Evolutionary conservation across 139 green algal species (phyloP).

Genomic region (Ulvella scutata): DNA sequence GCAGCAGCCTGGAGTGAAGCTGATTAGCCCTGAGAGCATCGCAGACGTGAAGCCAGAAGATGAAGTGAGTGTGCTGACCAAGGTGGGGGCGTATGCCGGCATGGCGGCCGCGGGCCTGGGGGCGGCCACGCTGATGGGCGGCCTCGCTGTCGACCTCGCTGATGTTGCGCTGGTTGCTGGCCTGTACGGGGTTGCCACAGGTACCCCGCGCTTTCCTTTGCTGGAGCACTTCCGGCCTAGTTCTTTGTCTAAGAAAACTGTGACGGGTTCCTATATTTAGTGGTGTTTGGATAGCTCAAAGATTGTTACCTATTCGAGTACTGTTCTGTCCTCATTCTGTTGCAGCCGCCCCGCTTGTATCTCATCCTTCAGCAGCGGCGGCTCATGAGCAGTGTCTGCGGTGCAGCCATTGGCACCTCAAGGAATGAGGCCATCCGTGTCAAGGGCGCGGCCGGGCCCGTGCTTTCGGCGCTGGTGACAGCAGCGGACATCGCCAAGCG

Average conservation of each 20-base stretch:
- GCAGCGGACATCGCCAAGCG: background rate
- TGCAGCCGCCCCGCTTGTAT: no score
- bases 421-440: background rate
- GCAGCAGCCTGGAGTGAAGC: no score
- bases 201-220: no score
- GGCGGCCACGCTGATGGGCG: background rate
- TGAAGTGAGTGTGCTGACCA: background rate
- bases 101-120: background rate
- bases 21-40: background rate
- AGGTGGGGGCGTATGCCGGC: background rate
- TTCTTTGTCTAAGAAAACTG: no score
- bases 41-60: background rate
- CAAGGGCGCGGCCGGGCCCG: background rate
- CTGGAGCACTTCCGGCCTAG: no score
- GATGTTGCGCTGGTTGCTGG: background rate
- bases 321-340: no score
- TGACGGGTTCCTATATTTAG: no score
- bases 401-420: background rate
- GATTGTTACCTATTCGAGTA: no score
- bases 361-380: no score
- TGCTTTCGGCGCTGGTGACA: background rate
- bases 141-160: background rate
- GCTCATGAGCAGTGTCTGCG: no score
- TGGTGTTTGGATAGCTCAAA: no score
- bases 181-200: conserved; percentile 1